Evolutionary conservation across 148 eudicot genomes (phyloP), one percentile per base, ranked within the genome.

Genomic region (Hydrangea macrophylla): DNA sequence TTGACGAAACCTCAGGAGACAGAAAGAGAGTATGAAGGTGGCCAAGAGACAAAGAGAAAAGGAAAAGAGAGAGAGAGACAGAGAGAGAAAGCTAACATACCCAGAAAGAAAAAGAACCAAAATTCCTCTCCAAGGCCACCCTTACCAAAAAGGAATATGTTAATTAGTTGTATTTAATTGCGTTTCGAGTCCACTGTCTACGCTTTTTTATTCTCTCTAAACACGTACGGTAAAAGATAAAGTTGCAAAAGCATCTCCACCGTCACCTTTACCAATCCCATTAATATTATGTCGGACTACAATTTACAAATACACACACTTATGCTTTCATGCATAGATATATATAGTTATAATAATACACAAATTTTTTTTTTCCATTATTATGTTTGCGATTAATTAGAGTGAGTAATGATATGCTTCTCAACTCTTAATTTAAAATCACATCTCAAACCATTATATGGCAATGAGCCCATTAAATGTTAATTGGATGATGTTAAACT

Each of bases 81-180:
- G 37, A 70, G 76, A 67, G 58, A 37, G 71, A 69, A 62, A 77
- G 65, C 50, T 58, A 72, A 22, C 23, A 56, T 23, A 42, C 55
- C 45, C 57, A 72, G 65, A 65, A 58, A 15, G 50, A 15, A 30
- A 51, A 40, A 68, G 27, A 59, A 74, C 55, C 53, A 69, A 73
- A 69, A 70, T 79, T 62, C 70, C 37, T 60, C 70, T 50, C 42
- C 57, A 8, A 3, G 39, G 62, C 26, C 17, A 39, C 58, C 42
- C n/a, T n/a, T n/a, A 37, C 69, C 31, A 57, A 62, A 31, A 77
- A 66, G 70, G 81, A 80, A 76, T 82, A 72, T 70, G 20, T 70
- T 9, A 12, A 11, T 42, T n/a, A 10, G 1, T 42, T 42, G 11
- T 13, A 10, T 42, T 15, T 40, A 42, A 42, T 42, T 42, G 20